Evolutionary conservation across 495 filamentous ascomycete genomes (phyloP).

Genomic region (Pseudevernia furfuracea): DNA sequence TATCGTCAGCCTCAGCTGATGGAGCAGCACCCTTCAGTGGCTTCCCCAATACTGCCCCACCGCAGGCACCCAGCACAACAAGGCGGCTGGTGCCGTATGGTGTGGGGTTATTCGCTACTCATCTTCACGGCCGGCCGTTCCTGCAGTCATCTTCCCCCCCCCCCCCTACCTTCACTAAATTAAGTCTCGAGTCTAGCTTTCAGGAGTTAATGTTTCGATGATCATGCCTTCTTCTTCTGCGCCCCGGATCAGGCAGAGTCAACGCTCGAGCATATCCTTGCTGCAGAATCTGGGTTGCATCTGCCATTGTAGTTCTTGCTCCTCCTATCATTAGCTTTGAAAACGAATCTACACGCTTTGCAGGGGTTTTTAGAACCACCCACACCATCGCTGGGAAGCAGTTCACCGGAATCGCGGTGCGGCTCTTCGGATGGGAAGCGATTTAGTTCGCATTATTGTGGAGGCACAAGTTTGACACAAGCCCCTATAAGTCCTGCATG

Average conservation of each 20-base stretch:
- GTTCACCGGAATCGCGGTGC: conserved; percentile 9
- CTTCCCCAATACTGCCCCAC: conserved; percentile 9
- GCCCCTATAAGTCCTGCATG: conserved; percentile 9
- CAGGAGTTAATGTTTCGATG: conserved; percentile 1
- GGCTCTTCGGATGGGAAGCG: conserved; percentile 15
- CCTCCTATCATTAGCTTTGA: conserved; percentile 3
- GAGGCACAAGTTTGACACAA: conserved; percentile 10
- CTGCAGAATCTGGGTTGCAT: conserved; percentile 3
- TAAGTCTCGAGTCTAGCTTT: conserved; percentile 14
- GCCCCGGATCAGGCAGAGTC: conserved; percentile 8
- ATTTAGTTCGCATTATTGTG: conserved; percentile 11
- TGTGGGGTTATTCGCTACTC: conserved; percentile 5
- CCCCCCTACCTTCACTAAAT: background rate
- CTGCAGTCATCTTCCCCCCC: conserved; percentile 14
- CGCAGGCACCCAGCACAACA: conserved; percentile 7
- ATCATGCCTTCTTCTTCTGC: conserved; percentile 1
- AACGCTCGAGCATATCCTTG: background rate
- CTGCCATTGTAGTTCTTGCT: background rate
- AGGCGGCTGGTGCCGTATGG: conserved; percentile 8
- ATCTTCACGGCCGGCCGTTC: conserved; percentile 4
- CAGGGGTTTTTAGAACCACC: background rate
- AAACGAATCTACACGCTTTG: background rate
- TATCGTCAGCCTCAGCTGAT: background rate
- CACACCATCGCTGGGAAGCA: background rate
- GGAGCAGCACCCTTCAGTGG: background rate